Percentiles rank a stretch among this genome's conserved stretches.
Evolutionary conservation across 352 stramenopile genomes (phyloP).

Genomic region (Phytophthora nicotianae): DNA sequence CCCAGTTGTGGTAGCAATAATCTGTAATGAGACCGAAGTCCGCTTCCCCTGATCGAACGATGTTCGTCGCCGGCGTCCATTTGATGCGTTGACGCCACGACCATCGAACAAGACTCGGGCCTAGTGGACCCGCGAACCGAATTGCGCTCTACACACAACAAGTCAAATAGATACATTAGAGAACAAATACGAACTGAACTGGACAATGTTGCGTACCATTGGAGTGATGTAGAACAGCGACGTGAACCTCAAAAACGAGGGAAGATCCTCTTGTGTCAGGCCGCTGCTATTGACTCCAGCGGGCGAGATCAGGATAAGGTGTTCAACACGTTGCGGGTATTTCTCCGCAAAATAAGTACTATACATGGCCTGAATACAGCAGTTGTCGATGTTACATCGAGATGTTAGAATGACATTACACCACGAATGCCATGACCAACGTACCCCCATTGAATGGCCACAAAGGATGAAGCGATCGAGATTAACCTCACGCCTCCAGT

Average conservation of each 20-base stretch:
- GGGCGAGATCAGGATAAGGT: slow-evolving; percentile 79
- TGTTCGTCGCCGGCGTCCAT: slow-evolving; percentile 72
- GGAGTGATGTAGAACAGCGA: slow-evolving; percentile 63
- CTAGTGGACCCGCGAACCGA: slow-evolving; percentile 69
- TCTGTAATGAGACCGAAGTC: slow-evolving; percentile 70
- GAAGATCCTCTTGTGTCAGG: slow-evolving; percentile 43
- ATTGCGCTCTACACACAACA: slow-evolving; percentile 49
- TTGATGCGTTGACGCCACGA: slow-evolving; percentile 61
- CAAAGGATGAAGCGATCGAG: slow-evolving; percentile 81
- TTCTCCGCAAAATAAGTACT: slow-evolving; percentile 78
- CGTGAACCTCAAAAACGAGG: slow-evolving; percentile 47
- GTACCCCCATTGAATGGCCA: slow-evolving; percentile 83
- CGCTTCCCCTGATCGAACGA: slow-evolving; percentile 72
- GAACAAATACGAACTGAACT: not conserved
- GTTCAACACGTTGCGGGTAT: slow-evolving; percentile 72
- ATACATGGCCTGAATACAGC: slow-evolving; percentile 62
- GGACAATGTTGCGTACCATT: slow-evolving; percentile 45
- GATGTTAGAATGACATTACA: slow-evolving; percentile 4
- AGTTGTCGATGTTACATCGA: not conserved
- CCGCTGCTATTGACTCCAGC: slow-evolving; percentile 60
- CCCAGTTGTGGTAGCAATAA: slow-evolving; percentile 89
- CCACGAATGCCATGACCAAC: slow-evolving; percentile 11
- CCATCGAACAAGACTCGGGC: slow-evolving; percentile 56
- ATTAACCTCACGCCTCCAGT: slow-evolving; percentile 66
- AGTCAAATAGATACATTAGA: slow-evolving; percentile 4